phyloP scores from a whole-genome alignment of 257 asterid species.

The Solanum clarkiae region DNA sequence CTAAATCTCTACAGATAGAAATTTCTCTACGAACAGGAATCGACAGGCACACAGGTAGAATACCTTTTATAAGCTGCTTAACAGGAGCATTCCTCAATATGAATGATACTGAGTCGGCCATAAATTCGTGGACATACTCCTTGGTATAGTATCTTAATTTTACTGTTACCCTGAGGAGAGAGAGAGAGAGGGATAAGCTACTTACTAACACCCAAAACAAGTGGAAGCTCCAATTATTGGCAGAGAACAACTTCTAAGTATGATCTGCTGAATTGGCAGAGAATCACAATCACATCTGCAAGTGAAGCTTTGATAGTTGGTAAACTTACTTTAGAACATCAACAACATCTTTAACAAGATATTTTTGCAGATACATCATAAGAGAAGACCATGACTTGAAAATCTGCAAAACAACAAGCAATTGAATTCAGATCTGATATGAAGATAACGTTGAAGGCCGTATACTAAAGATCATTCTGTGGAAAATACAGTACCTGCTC shows the following conservation, averaged over 20 bases:
- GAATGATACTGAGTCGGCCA: constrained; percentile 82
- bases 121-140: constrained; percentile 63
- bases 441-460: not conserved
- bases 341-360: constrained; percentile 45
- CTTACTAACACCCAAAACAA: not conserved
- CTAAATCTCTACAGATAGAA: not conserved
- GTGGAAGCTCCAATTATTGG: not conserved
- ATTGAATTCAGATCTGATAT: not conserved
- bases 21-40: not conserved
- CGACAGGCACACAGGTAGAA: not conserved
- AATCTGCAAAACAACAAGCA: constrained; percentile 38
- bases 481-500: constrained; percentile 48
- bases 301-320: not conserved
- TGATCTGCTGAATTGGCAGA: not conserved
- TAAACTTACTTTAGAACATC: constrained; percentile 50
- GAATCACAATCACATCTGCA: not conserved
- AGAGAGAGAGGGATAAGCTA: not conserved
- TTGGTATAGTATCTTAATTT: constrained; percentile 66
- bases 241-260: not conserved
- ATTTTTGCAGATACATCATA: constrained; percentile 75
- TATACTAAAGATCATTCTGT: not conserved
- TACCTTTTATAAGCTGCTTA: constrained; percentile 63
- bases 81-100: constrained; percentile 59
- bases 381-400: constrained; percentile 76
- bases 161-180: constrained; percentile 38